These are phyloP conservation scores for Amniculicola lignicola DNA, from an alignment of 495 filamentous ascomycete species.

Conservation along the genomic window DNA sequence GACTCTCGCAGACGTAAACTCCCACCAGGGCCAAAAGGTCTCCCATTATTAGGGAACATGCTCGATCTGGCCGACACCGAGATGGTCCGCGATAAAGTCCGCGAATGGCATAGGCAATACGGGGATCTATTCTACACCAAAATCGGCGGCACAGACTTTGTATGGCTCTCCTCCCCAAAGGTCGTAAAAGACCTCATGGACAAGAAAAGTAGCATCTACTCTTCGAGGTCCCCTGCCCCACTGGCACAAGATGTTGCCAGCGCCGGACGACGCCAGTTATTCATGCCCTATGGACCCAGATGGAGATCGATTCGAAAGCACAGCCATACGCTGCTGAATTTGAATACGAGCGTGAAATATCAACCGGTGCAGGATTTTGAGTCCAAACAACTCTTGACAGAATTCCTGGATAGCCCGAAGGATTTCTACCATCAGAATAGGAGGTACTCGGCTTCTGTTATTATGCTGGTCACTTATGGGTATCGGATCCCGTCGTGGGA, in stretches of 20 bases:
- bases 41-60: slow-evolving; percentile 31
- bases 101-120: slow-evolving; percentile 28
- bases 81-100: slow-evolving; percentile 20
- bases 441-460: slow-evolving; percentile 35
- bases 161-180: slow-evolving; percentile 27
- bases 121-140: slow-evolving; percentile 31
- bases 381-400: slow-evolving; percentile 35
- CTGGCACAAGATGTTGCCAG: slow-evolving; percentile 31
- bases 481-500: slow-evolving; percentile 28
- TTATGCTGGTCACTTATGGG: slow-evolving; percentile 37
- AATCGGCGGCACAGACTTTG: slow-evolving; percentile 32
- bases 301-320: slow-evolving; percentile 37
- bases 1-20: slow-evolving; percentile 29
- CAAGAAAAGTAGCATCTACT: slow-evolving; percentile 30
- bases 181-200: slow-evolving; percentile 36
- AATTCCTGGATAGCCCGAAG: slow-evolving; percentile 33
- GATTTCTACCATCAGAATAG: slow-evolving; percentile 34
- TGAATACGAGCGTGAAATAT: slow-evolving; percentile 29
- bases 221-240: slow-evolving; percentile 33
- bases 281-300: slow-evolving; percentile 31
- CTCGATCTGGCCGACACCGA: slow-evolving; percentile 33
- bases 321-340: slow-evolving; percentile 34
- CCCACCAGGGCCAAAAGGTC: slow-evolving; percentile 30
- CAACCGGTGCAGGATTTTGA: slow-evolving; percentile 40
- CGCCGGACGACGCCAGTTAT: slow-evolving; percentile 27